A percentile compares a stretch with the other conserved stretches of the same genome.
phyloP scores from a whole-genome alignment of 148 eudicot genomes.

The Cornus controversa region DNA sequence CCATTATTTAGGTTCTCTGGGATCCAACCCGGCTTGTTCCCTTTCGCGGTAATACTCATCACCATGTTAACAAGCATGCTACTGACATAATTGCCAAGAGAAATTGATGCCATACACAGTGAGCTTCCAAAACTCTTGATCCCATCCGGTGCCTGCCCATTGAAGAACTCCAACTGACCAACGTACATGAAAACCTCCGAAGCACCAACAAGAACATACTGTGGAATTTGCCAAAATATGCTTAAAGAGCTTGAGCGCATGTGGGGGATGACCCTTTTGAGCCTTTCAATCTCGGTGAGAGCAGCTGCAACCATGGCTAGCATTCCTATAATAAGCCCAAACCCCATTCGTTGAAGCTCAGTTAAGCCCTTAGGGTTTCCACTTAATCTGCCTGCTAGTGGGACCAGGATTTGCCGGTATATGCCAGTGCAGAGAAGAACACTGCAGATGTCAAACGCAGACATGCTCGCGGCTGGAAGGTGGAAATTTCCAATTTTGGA shows the following conservation, averaged over 20 bases:
- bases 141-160: conserved; percentile 89
- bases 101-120: conserved; percentile 91
- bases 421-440: conserved; percentile 71
- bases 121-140: conserved; percentile 91
- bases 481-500: conserved; percentile 38
- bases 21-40: conserved; percentile 64
- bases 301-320: conserved; percentile 82
- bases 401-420: conserved; percentile 60
- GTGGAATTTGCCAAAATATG: conserved; percentile 86
- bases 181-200: conserved; percentile 94
- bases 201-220: conserved; percentile 78
- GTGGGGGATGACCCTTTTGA: conserved; percentile 31
- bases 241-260: conserved; percentile 42
- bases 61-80: conserved; percentile 69
- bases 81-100: conserved; percentile 72
- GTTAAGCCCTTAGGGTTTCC: conserved; percentile 69
- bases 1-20: conserved; percentile 67
- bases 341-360: conserved; percentile 92
- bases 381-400: conserved; percentile 49
- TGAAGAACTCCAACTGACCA: conserved; percentile 86
- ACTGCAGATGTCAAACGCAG: conserved; percentile 68
- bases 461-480: conserved; percentile 92
- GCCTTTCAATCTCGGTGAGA: conserved; percentile 57
- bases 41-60: conserved; percentile 53
- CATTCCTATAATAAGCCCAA: conserved; percentile 68